Percentiles rank a stretch among this genome's conserved stretches.
phyloP scores from a whole-genome alignment of 192 early-diverging fungal species.

The Linnemannia schmuckeri region DNA sequence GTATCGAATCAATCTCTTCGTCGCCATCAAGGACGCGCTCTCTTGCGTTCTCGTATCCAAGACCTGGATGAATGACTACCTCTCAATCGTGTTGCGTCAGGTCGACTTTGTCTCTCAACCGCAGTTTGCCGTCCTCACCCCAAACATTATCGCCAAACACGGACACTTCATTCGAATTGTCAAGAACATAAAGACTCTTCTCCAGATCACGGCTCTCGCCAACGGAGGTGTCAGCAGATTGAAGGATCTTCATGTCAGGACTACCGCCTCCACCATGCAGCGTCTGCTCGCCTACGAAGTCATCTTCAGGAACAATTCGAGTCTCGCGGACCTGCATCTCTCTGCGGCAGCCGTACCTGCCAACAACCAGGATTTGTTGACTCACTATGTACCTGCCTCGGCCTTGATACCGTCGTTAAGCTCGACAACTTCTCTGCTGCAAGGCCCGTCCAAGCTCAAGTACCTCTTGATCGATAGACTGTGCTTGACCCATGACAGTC shows the following conservation, averaged over 20 bases:
- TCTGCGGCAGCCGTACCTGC: background rate
- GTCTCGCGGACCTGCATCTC: background rate
- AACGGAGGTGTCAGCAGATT: background rate
- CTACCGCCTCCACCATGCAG: background rate
- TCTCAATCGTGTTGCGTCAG: background rate
- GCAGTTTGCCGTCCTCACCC: background rate
- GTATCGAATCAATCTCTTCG: background rate
- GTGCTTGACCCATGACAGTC: background rate
- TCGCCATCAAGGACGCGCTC: conserved; percentile 5
- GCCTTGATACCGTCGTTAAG: background rate
- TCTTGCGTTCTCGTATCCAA: conserved; percentile 3
- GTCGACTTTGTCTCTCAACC: too few relatives aligned
- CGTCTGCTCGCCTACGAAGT: background rate
- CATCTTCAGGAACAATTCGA: background rate
- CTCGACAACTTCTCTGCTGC: background rate
- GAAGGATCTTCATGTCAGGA: background rate
- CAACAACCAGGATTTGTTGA: background rate
- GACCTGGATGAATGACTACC: background rate
- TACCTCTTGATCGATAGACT: background rate
- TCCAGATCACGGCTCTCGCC: background rate
- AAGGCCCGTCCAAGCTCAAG: background rate
- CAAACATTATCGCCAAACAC: background rate
- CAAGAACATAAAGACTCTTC: background rate
- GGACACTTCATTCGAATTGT: background rate
- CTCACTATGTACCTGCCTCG: background rate